These are phyloP conservation scores for Solanum microdontum DNA, from an alignment of 257 asterid genomes.

Conservation along the genomic window DNA sequence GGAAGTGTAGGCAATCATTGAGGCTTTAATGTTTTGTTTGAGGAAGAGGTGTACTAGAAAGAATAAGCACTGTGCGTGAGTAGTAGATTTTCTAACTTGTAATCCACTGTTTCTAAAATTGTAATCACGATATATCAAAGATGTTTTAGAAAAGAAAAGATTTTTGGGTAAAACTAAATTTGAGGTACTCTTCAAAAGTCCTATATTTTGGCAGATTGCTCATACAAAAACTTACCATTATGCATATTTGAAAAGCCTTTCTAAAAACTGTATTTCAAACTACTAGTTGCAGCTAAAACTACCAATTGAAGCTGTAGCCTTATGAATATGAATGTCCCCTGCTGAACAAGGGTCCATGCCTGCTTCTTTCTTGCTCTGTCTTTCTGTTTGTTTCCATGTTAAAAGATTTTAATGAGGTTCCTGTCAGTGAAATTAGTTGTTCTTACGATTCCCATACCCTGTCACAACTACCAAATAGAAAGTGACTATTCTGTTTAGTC, in stretches of 20 bases:
- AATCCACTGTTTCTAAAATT: not conserved
- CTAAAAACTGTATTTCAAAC: not conserved
- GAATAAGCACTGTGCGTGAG: not conserved
- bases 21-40: not conserved
- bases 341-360: not conserved
- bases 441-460: not conserved
- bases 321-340: not conserved
- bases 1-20: not conserved
- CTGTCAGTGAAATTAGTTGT: not conserved
- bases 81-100: not conserved
- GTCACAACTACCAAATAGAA: not conserved
- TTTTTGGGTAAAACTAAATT: not conserved
- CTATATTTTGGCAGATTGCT: not conserved
- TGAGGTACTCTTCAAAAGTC: not conserved
- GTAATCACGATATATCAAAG: not conserved
- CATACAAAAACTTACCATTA: not conserved
- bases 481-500: not conserved
- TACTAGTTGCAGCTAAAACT: not conserved
- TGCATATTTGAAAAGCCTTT: not conserved
- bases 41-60: not conserved
- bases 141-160: not conserved
- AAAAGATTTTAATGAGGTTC: not conserved
- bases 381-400: not conserved
- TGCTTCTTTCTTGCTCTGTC: not conserved
- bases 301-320: not conserved